Conservation (phyloP, 2,329 filamentous ascomycete genomes). For the Colletotrichum filicis region DNA sequence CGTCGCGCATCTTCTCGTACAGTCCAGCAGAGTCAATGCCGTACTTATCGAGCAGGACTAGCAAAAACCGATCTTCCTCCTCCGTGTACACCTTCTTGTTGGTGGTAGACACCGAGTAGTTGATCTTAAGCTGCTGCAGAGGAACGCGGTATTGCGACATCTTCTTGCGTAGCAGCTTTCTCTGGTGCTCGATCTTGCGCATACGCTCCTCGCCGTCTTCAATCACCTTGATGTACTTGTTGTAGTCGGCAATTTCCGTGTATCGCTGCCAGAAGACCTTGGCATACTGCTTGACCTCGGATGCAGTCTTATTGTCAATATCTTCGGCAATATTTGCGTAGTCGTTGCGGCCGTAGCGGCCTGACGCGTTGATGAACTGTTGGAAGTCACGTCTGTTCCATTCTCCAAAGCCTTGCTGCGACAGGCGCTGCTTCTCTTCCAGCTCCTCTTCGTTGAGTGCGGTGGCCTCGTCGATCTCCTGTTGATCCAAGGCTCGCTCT, state of each 20-base stretch:
- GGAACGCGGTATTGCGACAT: constrained; percentile 97
- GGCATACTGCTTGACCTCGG: constrained; percentile 90
- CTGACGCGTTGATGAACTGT: constrained; percentile 95
- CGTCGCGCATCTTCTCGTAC: constrained; percentile 95
- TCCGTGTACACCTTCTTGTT: constrained; percentile 99
- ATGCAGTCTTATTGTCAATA: constrained; percentile 87
- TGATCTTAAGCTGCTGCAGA: constrained; percentile 97
- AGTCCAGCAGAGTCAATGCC: constrained; percentile 92
- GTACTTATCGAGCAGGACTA: constrained; percentile 92
- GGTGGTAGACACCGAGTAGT: constrained; percentile 97
- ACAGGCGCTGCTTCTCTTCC: constrained; percentile 84
- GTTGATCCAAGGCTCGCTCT: constrained; percentile 87
- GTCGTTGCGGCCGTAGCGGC: constrained; percentile 88
- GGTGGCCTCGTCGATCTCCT: constrained; percentile 91
- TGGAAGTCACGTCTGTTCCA: constrained; percentile 99
- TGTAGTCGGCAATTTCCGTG: constrained; percentile 87
- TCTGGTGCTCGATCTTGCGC: constrained; percentile 89
- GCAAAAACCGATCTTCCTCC: constrained; percentile 94
- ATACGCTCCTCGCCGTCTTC: constrained; percentile 93
- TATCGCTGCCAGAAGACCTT: constrained; percentile 98
- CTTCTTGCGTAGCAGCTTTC: constrained; percentile 94
- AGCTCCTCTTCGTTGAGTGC: constrained; percentile 90
- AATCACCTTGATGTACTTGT: constrained; percentile 88
- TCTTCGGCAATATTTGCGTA: constrained; percentile 88
- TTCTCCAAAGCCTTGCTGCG: constrained; percentile 86